phyloP scores from a whole-genome alignment of 2,329 filamentous ascomycete species.

The Dothiorella sarmentorum region DNA sequence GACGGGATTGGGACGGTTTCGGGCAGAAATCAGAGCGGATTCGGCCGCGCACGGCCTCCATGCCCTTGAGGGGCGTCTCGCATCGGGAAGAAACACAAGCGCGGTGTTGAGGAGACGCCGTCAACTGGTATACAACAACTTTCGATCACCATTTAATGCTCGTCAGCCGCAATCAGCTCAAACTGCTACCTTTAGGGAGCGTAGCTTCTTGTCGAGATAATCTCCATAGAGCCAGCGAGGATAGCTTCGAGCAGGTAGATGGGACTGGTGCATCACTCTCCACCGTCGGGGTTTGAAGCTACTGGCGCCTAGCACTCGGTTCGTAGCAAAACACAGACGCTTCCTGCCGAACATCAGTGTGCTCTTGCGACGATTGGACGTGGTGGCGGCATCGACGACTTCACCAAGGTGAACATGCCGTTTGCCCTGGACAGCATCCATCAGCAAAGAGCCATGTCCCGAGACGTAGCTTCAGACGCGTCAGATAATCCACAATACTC shows the following conservation, averaged over 20 bases:
- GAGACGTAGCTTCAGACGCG: too few species aligned
- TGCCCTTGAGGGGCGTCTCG: neutral
- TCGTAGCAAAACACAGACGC: constrained; percentile 65
- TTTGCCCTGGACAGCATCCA: neutral
- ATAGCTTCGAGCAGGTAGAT: constrained; percentile 38
- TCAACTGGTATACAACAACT: constrained; percentile 18
- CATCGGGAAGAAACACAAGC: constrained; percentile 2
- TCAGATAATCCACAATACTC: too few species aligned
- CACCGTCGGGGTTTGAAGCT: constrained; percentile 9
- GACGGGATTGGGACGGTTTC: constrained; percentile 1
- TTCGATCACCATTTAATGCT: constrained; percentile 15
- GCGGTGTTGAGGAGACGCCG: constrained; percentile 8
- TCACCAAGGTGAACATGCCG: neutral
- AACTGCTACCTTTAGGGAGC: constrained; percentile 47
- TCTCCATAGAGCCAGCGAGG: constrained; percentile 61
- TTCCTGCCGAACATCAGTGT: constrained; percentile 41
- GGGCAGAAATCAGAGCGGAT: constrained; percentile 1
- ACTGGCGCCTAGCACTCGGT: constrained; percentile 51
- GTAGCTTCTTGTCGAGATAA: constrained; percentile 67
- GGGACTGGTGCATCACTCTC: constrained; percentile 12
- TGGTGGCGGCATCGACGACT: constrained; percentile 14
- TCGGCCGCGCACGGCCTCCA: neutral
- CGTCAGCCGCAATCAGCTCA: constrained; percentile 19
- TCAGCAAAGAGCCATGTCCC: constrained; percentile 13
- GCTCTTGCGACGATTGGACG: constrained; percentile 21